Evolutionary conservation across 768 basidiomycete species (phyloP).

Genomic region (Boletus bicolor): DNA sequence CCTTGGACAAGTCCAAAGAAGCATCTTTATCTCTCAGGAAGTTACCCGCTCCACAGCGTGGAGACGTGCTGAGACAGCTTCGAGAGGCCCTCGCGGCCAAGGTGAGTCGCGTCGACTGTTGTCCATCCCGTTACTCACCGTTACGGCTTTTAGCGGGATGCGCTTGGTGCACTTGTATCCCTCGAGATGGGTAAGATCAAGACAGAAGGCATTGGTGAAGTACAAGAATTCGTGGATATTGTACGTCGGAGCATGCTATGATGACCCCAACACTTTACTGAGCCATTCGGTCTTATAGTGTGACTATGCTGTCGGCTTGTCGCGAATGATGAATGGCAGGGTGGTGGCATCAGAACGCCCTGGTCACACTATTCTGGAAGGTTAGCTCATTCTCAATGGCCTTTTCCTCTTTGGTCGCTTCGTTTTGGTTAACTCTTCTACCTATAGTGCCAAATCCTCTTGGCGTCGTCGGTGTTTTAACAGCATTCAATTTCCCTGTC

Average conservation of each 20-base stretch:
- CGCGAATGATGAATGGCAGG: slow-evolving; percentile 91
- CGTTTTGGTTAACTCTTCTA: slow-evolving; percentile 12
- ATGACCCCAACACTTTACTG: not conserved
- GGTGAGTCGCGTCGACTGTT: slow-evolving; percentile 37
- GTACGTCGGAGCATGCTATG: slow-evolving; percentile 44
- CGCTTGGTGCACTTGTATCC: slow-evolving; percentile 77
- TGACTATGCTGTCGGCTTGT: slow-evolving; percentile 91
- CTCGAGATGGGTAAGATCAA: slow-evolving; percentile 91
- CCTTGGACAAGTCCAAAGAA: slow-evolving; percentile 67
- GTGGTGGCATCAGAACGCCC: slow-evolving; percentile 86
- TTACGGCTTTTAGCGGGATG: slow-evolving; percentile 52
- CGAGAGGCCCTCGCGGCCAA: slow-evolving; percentile 76
- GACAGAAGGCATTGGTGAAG: slow-evolving; percentile 89
- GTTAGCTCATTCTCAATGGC: slow-evolving; percentile 34
- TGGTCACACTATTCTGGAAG: slow-evolving; percentile 88
- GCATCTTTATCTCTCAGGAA: slow-evolving; percentile 70
- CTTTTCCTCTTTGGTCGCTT: not conserved
- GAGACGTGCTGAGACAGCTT: slow-evolving; percentile 86
- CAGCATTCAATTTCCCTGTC: slow-evolving; percentile 96
- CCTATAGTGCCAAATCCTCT: slow-evolving; percentile 84
- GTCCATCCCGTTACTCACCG: slow-evolving; percentile 8
- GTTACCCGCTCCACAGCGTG: slow-evolving; percentile 83
- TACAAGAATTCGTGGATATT: slow-evolving; percentile 93
- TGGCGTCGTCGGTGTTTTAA: slow-evolving; percentile 68
- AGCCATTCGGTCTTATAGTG: slow-evolving; percentile 49